Percentiles rank a stretch among this genome's conserved stretches.
phyloP scores from a whole-genome alignment of 805 yeast species.

The Nakazawaea pomicola region DNA sequence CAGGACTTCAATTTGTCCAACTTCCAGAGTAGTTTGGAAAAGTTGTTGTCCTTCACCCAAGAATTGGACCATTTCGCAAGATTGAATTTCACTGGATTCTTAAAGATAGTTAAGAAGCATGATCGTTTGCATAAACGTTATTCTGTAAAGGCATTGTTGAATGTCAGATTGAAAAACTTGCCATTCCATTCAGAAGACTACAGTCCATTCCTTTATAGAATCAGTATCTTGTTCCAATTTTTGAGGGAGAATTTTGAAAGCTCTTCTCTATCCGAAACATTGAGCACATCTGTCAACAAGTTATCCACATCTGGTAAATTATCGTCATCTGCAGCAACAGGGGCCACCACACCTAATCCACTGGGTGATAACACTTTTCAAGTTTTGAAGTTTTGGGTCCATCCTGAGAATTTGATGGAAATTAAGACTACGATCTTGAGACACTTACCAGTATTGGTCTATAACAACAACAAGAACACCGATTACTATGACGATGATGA shows the following conservation, averaged over 20 bases:
- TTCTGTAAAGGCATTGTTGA: slow-evolving; percentile 85
- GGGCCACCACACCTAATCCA: no score
- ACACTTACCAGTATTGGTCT: slow-evolving; percentile 87
- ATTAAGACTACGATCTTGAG: slow-evolving; percentile 93
- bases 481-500: slow-evolving; percentile 44
- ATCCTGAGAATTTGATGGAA: slow-evolving; percentile 95
- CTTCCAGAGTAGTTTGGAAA: slow-evolving; percentile 70
- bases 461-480: slow-evolving; percentile 47
- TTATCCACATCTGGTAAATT: slow-evolving; percentile 29
- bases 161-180: slow-evolving; percentile 78
- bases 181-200: slow-evolving; percentile 96
- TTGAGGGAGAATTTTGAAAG: slow-evolving; percentile 58
- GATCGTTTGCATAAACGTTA: slow-evolving; percentile 84
- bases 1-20: slow-evolving; percentile 13
- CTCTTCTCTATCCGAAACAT: slow-evolving; percentile 25
- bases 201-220: slow-evolving; percentile 81
- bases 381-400: slow-evolving; percentile 91
- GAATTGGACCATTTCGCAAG: slow-evolving; percentile 88
- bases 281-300: slow-evolving; percentile 42
- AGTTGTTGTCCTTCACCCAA: slow-evolving; percentile 66
- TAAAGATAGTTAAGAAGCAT: slow-evolving; percentile 92
- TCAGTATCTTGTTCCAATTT: slow-evolving; percentile 75
- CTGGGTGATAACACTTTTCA: slow-evolving; percentile 31
- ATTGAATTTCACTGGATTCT: slow-evolving; percentile 90
- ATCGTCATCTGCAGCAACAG: slow-evolving; percentile 28